A percentile compares a stretch with the other conserved stretches of the same genome.
These are phyloP conservation scores for Aspergillus japonicus DNA, from an alignment of 2,329 filamentous ascomycete genomes.

Conservation along the genomic window DNA sequence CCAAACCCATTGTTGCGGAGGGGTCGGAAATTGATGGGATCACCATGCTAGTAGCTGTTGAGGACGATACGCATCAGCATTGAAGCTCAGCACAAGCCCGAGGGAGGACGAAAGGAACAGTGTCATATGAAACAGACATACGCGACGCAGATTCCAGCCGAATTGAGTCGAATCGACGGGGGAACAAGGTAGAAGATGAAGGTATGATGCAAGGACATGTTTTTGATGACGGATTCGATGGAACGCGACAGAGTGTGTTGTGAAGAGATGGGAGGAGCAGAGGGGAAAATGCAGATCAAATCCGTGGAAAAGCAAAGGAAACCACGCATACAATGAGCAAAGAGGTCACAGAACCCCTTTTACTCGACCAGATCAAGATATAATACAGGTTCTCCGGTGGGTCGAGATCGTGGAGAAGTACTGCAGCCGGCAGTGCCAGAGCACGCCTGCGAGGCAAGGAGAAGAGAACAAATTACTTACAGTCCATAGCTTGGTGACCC, in stretches of 20 bases:
- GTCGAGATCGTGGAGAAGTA: slow-evolving; percentile 43
- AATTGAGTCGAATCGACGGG: slow-evolving; percentile 23
- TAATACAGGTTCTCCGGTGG: slow-evolving; percentile 35
- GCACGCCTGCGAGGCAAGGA: slow-evolving; percentile 28
- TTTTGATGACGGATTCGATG: slow-evolving; percentile 42
- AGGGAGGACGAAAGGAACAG: slow-evolving; percentile 21
- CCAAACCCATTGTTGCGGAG: slow-evolving; percentile 32
- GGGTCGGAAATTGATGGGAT: slow-evolving; percentile 43
- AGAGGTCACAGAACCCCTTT: slow-evolving; percentile 17
- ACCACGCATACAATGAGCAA: slow-evolving; percentile 17
- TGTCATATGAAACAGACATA: slow-evolving; percentile 27
- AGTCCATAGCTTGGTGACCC: slow-evolving; percentile 59
- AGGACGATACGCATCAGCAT: slow-evolving; percentile 41
- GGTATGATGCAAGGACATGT: slow-evolving; percentile 37
- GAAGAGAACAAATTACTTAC: slow-evolving; percentile 51
- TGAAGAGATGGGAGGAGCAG: slow-evolving; percentile 19
- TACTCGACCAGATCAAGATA: slow-evolving; percentile 20
- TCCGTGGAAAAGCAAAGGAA: slow-evolving; percentile 21
- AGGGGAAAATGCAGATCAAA: slow-evolving; percentile 21
- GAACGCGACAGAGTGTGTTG: slow-evolving; percentile 30
- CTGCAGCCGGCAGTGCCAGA: slow-evolving; percentile 34
- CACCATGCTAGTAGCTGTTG: slow-evolving; percentile 47
- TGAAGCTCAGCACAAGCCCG: slow-evolving; percentile 31
- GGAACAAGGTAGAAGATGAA: slow-evolving; percentile 27
- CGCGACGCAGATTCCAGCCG: slow-evolving; percentile 35